Evolutionary conservation across 2,329 filamentous ascomycete genomes (phyloP), one percentile per base, ranked within the genome.

Genomic region (Pseudonectria foliicola): DNA sequence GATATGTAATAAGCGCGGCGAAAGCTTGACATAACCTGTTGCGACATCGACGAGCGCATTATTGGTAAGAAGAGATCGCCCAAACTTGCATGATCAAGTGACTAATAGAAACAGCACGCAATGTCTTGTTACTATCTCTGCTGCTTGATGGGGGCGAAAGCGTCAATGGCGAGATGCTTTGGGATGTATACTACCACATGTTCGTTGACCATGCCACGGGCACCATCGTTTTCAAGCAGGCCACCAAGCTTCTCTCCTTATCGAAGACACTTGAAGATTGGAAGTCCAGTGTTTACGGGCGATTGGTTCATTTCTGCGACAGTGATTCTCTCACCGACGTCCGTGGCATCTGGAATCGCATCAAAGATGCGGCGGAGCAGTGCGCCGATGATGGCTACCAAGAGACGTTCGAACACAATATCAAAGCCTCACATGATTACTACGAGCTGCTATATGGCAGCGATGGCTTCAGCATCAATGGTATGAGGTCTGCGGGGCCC

Each of bases 121-220:
- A 80, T 48, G 50, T 71, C 21, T 42, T 79, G 3, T 53, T 77
- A 1, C 57, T 76, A 23, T 68, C 67, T 1, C 51, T 78, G 3
- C 52, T 79, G 26, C 32, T 71, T 6, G 70, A 73, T n/a, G 47
- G 59, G 18, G 38, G 50, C 6, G 38, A 55, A 1, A 43, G 42
- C 14, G 27, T 52, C 16, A 39, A 48, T 10, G 33, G 40, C 1
- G 51, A 61, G 2, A 34, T 46, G 7, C 53, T 70, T 4, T 79
- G 73, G 73, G 64, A 71, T 37, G 55, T 73, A 25, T 80, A 74
- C 54, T 77, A 77, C 50, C 63, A 77, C 43, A 46, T 72, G 4
- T 64, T 62, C 25, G 40, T 80, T 5, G 60, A 66, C 31, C 41
- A 57, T 0, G 29, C 52, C 3, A 57, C 66, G 3, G 44, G 63